Base-by-base conservation (phyloP, 371 early-diverging fungal species). In the Sporodiniella umbellata region DNA sequence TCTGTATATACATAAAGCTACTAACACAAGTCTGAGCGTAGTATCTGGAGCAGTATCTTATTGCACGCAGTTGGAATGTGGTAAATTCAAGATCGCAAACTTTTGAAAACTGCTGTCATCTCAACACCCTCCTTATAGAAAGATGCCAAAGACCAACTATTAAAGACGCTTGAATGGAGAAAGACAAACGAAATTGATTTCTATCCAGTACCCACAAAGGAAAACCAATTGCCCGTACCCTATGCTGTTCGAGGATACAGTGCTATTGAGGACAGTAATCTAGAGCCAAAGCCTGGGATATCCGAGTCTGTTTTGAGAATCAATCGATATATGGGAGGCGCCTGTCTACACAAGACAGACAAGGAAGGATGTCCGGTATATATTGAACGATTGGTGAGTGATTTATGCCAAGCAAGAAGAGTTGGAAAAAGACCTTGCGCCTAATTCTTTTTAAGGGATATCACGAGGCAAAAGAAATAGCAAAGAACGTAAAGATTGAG, bases 301-400 rank as follows among this genome's bases (percentile, higher is more conserved):
- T 83, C 84, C 11, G 84, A 84, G 18, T 72, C 75, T 42, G 77
- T 79, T 18, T 64, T 84, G 33, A 69, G 79, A 23, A 74, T 86
- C 38, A 66, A 65, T 40, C 75, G 65, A 44, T 81, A 72, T 56
- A 77, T 86, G 59, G 92, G 90, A 4, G 92, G 92, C 23, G 81
- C 85, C 46, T 81, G 83, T 67, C 84, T 85, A 45, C 93, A 92
- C 72, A 90, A 90, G 57, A 73, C 79, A 52, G 93, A 92, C 68
- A 85, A 84, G 52, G 79, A 81, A 23, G 93, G 91, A 11, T 72
- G 78, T 46, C 90, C 90, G 0, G 62, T 92, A 44, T 78, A 87
- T 49, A 87, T 90, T 47, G 93, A 92, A 68, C 78, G 89, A 15
- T 76, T 85, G 33, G 89, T 86, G 64, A 72, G 70, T 21, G 8